Evolutionary conservation across 2,329 filamentous ascomycete genomes (phyloP).

Genomic region (Xylaria sp.): DNA sequence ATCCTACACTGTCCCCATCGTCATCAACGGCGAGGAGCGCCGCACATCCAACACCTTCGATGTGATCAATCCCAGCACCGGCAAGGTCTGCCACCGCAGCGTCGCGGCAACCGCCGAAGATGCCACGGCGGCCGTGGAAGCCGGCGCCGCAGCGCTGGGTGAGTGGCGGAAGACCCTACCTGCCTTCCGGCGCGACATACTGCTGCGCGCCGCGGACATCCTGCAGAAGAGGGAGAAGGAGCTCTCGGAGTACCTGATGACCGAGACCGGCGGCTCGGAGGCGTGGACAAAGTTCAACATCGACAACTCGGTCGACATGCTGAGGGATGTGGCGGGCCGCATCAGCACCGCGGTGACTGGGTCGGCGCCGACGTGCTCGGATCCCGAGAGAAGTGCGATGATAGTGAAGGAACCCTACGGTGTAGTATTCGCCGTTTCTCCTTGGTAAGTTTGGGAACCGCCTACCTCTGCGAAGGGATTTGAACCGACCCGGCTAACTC

Average conservation of each 20-base stretch:
- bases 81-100: not conserved
- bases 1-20: conserved; percentile 2
- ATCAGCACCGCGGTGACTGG: conserved; percentile 40
- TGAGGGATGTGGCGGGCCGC: conserved; percentile 48
- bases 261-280: conserved; percentile 47
- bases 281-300: conserved; percentile 50
- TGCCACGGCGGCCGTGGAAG: conserved; percentile 22
- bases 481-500: not conserved
- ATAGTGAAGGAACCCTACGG: conserved; percentile 77
- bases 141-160: conserved; percentile 14
- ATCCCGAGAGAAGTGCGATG: conserved; percentile 61
- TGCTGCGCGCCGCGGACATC: conserved; percentile 69
- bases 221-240: conserved; percentile 63
- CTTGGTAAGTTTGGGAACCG: conserved; percentile 63
- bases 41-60: not conserved
- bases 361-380: conserved; percentile 38
- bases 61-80: conserved; percentile 4
- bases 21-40: conserved; percentile 4
- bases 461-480: no score
- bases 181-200: conserved; percentile 65
- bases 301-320: conserved; percentile 38
- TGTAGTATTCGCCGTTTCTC: conserved; percentile 76
- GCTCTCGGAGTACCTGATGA: conserved; percentile 59
- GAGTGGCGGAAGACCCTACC: conserved; percentile 33
- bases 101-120: conserved; percentile 3